These are phyloP conservation scores for Bromus sterilis DNA, from an alignment of 176 grass and related monocot genomes.

Conservation along the genomic window DNA sequence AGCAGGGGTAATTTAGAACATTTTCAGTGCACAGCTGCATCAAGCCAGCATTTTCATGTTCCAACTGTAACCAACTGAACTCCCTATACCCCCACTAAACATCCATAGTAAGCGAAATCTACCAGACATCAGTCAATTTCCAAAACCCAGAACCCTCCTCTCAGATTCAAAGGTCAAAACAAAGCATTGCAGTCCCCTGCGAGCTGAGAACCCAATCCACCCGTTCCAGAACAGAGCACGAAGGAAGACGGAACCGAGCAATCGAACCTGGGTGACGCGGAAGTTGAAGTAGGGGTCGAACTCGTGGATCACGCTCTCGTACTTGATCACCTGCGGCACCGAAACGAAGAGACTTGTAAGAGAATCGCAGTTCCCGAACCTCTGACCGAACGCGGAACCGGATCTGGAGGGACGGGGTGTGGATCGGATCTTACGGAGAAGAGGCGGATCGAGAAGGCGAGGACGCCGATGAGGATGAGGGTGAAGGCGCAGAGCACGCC, in stretches of 20 bases:
- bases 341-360: neutral
- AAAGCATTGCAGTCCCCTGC: neutral
- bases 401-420: constrained; percentile 11
- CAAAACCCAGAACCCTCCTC: constrained; percentile 43
- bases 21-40: neutral
- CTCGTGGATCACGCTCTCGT: constrained; percentile 99
- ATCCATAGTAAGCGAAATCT: constrained; percentile 15
- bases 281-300: constrained; percentile 99
- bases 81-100: neutral
- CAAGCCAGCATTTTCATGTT: neutral
- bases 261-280: constrained; percentile 91
- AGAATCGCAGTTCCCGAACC: neutral
- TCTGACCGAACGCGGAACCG: neutral
- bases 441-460: constrained; percentile 98
- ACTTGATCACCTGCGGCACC: constrained; percentile 80
- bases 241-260: neutral
- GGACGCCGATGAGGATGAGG: constrained; percentile 83
- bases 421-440: constrained; percentile 82
- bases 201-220: neutral
- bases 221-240: neutral
- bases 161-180: neutral
- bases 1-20: constrained; percentile 17
- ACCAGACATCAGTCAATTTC: neutral
- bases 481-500: constrained; percentile 76
- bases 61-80: neutral